Percentiles rank a stretch among this genome's conserved stretches.
phyloP scores from a whole-genome alignment of 306 rosid genomes.

The Prosopis cineraria region DNA sequence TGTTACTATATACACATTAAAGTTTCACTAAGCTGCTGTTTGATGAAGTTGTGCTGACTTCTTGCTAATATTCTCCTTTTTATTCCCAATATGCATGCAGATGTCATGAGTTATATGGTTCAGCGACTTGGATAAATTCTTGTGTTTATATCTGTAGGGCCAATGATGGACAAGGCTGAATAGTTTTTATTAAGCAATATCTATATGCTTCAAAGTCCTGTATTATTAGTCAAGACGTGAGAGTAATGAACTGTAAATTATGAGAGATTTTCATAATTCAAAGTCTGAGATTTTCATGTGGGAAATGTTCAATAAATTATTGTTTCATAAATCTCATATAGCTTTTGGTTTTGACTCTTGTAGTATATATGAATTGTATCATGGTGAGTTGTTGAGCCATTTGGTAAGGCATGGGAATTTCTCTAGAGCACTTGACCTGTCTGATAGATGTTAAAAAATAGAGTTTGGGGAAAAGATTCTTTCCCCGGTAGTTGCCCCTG shows the following conservation, averaged over 20 bases:
- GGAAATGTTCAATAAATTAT: background rate
- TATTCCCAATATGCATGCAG: constrained; percentile 14
- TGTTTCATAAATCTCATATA: background rate
- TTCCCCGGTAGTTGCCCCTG: no score
- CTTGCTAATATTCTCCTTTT: constrained; percentile 23
- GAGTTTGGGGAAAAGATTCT: no score
- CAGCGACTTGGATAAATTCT: constrained; percentile 28
- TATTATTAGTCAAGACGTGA: background rate
- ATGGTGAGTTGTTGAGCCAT: background rate
- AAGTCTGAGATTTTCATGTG: background rate
- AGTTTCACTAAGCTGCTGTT: constrained; percentile 22
- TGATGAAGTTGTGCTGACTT: constrained; percentile 22
- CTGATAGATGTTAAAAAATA: no score
- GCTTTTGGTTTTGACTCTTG: background rate
- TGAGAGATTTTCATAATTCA: constrained; percentile 21
- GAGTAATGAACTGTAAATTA: constrained; percentile 44
- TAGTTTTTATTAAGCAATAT: constrained; percentile 25
- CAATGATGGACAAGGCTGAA: constrained; percentile 26
- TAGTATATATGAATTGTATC: background rate
- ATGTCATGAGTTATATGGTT: constrained; percentile 10
- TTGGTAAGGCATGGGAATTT: background rate
- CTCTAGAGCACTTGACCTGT: background rate
- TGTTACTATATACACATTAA: constrained; percentile 26
- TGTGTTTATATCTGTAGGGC: constrained; percentile 24
- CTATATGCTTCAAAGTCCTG: constrained; percentile 29